Conservation (phyloP, 345 rosid genomes). For the Passiflora organensis region DNA sequence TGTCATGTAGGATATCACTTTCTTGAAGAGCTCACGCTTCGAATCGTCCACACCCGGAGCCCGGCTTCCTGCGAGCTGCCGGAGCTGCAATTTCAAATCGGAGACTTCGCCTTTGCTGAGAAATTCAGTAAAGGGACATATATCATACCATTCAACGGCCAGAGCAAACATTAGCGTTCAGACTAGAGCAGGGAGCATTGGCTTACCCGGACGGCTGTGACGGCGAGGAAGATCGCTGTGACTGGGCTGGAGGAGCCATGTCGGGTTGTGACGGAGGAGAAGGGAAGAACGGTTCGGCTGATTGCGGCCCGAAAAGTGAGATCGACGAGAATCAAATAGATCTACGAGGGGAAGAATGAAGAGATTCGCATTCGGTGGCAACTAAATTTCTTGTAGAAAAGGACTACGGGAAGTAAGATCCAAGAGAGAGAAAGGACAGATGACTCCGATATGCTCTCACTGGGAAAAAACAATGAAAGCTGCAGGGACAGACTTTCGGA, state of each 20-base stretch:
- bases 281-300: background rate
- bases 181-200: background rate
- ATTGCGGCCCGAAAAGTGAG: constrained; percentile 8
- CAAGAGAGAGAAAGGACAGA: too few species aligned
- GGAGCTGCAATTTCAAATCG: constrained; percentile 86
- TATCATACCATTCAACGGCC: constrained; percentile 34
- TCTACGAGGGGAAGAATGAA: constrained; percentile 17
- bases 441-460: too few species aligned
- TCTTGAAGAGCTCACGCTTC: constrained; percentile 89
- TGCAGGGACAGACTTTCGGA: background rate
- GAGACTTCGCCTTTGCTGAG: constrained; percentile 90
- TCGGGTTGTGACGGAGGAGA: constrained; percentile 9
- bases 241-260: constrained; percentile 85
- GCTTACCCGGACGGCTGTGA: constrained; percentile 97
- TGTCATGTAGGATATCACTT: constrained; percentile 91
- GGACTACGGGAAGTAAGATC: too few species aligned
- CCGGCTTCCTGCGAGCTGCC: constrained; percentile 95
- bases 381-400: too few species aligned
- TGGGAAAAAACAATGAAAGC: too few species aligned
- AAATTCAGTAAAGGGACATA: constrained; percentile 3
- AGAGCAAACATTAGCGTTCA: background rate
- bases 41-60: constrained; percentile 95
- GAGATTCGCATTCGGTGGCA: too few species aligned
- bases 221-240: constrained; percentile 81
- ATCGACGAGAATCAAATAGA: constrained; percentile 24